Conservation (phyloP, 345 rosid species). For the Rhizophora mangle region DNA sequence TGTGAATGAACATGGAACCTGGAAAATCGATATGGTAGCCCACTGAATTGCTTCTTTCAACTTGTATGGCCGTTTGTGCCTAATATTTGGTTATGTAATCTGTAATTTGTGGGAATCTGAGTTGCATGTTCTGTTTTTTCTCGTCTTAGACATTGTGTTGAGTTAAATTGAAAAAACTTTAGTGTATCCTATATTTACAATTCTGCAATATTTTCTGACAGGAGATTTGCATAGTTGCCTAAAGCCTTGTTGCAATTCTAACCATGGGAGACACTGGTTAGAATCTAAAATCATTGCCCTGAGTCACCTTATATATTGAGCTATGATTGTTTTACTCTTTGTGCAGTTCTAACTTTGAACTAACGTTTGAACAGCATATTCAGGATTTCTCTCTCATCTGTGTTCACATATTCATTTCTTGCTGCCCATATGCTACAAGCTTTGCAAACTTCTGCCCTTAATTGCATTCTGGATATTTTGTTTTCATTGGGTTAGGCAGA, state of each 20-base stretch:
- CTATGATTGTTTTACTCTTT: not conserved
- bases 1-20: constrained; percentile 47
- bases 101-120: constrained; percentile 12
- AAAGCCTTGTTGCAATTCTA: not conserved
- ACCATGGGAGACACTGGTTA: not conserved
- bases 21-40: constrained; percentile 6
- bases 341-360: not conserved
- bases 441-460: too few relatives aligned
- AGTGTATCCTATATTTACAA: not conserved
- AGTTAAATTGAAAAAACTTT: constrained; percentile 10
- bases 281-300: not conserved
- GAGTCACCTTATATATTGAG: not conserved
- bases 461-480: too few relatives aligned
- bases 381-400: not conserved
- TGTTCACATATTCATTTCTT: not conserved
- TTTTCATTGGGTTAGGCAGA: too few relatives aligned
- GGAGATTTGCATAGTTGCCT: not conserved
- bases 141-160: not conserved
- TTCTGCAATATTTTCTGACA: not conserved
- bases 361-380: too few relatives aligned
- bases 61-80: constrained; percentile 2
- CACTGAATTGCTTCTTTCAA: constrained; percentile 12
- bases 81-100: not conserved
- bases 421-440: too few relatives aligned
- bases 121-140: constrained; percentile 12